These are phyloP conservation scores for Asclepias syriaca DNA, from an alignment of 257 asterid genomes.

Conservation along the genomic window DNA sequence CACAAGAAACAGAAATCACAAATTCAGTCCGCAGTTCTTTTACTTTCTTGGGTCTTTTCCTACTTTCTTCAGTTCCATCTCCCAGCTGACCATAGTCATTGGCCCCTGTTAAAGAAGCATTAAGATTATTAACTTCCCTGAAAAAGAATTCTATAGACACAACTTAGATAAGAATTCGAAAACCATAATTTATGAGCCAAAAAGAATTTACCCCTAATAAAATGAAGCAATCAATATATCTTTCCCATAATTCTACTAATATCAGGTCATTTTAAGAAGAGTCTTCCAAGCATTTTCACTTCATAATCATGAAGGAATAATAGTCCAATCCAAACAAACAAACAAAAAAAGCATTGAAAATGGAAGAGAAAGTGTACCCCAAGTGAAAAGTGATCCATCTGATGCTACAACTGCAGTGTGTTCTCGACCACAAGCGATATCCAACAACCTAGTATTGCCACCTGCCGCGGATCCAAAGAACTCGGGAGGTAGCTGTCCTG, in stretches of 20 bases:
- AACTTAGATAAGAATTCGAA: not conserved
- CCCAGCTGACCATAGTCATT: slow-evolving; percentile 98
- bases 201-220: not conserved
- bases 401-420: slow-evolving; percentile 92
- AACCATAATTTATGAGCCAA: not conserved
- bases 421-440: slow-evolving; percentile 86
- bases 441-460: slow-evolving; percentile 73
- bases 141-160: not conserved
- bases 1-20: slow-evolving; percentile 82
- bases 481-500: slow-evolving; percentile 77
- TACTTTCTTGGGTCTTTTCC: slow-evolving; percentile 76
- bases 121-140: not conserved
- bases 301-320: not conserved
- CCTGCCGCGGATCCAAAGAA: slow-evolving; percentile 77
- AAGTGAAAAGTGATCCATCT: slow-evolving; percentile 86
- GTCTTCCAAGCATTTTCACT: not conserved
- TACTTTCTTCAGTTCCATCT: slow-evolving; percentile 74
- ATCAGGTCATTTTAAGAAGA: not conserved
- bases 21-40: slow-evolving; percentile 65
- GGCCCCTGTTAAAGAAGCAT: slow-evolving; percentile 52
- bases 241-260: not conserved
- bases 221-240: not conserved
- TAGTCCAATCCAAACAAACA: not conserved
- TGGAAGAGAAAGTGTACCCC: slow-evolving; percentile 52
- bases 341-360: not conserved